Evolutionary conservation across 192 early-diverging fungal species (phyloP), one percentile per base, ranked within the genome.

Genomic region (Physocladia obscura): DNA sequence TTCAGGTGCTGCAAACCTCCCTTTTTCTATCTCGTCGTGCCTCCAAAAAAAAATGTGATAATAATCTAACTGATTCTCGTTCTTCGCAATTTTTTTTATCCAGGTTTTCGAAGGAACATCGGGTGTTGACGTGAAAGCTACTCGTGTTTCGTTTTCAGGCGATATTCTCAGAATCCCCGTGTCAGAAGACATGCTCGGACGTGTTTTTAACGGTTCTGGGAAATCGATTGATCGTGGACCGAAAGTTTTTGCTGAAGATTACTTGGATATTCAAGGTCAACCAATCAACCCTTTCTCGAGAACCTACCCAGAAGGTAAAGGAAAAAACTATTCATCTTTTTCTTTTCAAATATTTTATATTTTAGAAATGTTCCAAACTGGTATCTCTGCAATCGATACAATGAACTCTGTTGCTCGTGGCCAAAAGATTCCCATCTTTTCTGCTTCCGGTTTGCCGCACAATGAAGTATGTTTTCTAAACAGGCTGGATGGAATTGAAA

Each of bases 371-470:
- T 97, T 99, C 68, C 97, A 99, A 79, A 99, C 97, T 11, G 97
- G 97, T 74, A 92, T 99, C 62, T 97, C 95, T 58, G 92, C 97
- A 50, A 99, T 99, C 62, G 97, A 99, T 74, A 97, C 95, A 49
- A 99, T 99, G 97, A 97, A 97, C 87, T 97, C 95, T 21, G 97
- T 99, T 87, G 97, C 97, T 34, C 93, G 97, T 86, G 97, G 97
- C n/a, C 97, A 99, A 80, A 99, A 99, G 87, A 99, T 99, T 72
- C 97, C 97, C 36, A 99, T 99, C 67, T 99, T 99, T 88, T 99
- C 97, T 37, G 95, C 97, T 29, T 88, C 95, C 70, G 97, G 97
- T 74, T 77, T 99, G 51, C 97, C 97, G 30, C 97, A 99, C 80
- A 99, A 99, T 80, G 96, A 98, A 76, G 91, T 92, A 76, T 39